These are phyloP conservation scores for Coemansia interrupta DNA, from an alignment of 192 early-diverging fungal species.

Conservation along the genomic window DNA sequence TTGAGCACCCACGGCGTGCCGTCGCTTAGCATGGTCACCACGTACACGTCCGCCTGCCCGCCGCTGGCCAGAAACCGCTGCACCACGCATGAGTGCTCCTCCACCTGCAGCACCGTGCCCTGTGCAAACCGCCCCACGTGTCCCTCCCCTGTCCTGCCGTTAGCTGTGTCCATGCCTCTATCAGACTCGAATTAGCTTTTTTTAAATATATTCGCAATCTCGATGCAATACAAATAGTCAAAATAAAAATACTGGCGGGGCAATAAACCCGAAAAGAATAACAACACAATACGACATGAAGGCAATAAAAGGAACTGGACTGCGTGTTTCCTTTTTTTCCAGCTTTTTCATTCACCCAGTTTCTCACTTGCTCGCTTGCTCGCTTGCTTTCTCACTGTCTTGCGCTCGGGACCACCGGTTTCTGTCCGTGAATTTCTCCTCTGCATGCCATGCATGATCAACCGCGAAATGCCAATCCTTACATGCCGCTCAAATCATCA, in stretches of 20 bases:
- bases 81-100: constrained; percentile 35
- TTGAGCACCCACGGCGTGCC: constrained; percentile 74
- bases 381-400: too few species aligned
- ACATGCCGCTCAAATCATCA: too few species aligned
- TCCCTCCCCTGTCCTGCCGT: background rate
- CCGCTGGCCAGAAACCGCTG: constrained; percentile 51
- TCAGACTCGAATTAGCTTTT: too few species aligned
- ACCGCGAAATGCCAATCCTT: too few species aligned
- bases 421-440: too few species aligned
- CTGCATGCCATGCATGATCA: too few species aligned
- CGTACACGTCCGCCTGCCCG: constrained; percentile 89
- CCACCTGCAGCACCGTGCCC: constrained; percentile 44
- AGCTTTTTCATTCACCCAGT: background rate
- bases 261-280: background rate
- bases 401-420: too few species aligned
- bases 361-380: too few species aligned
- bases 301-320: constrained; percentile 1
- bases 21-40: constrained; percentile 59
- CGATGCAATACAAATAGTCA: background rate
- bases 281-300: background rate
- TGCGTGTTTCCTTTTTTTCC: background rate
- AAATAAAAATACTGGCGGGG: background rate
- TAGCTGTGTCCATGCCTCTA: constrained; percentile 6
- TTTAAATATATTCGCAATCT: too few species aligned
- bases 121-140: constrained; percentile 22